Evolutionary conservation across 768 basidiomycete species (phyloP).

Genomic region (Mycena haematopus): DNA sequence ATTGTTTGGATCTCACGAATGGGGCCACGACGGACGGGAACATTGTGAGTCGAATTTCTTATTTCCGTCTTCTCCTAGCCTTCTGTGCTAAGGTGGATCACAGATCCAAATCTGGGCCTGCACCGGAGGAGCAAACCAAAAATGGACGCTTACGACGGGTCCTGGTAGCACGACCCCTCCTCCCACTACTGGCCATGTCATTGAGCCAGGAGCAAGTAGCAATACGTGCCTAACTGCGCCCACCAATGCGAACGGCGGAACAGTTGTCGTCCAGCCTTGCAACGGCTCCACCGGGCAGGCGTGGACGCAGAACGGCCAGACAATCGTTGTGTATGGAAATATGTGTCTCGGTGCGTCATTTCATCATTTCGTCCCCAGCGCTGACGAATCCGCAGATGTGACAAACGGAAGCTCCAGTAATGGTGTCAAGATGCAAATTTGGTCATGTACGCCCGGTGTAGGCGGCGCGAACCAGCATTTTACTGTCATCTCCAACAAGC

Average conservation of each 20-base stretch:
- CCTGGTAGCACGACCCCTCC: background rate
- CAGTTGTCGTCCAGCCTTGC: background rate
- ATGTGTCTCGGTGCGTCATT: background rate
- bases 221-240: conserved; percentile 8
- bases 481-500: background rate
- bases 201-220: conserved; percentile 12
- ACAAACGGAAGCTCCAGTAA: background rate
- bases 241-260: conserved; percentile 10
- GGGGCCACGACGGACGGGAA: conserved; percentile 18
- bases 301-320: background rate
- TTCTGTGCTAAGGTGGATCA: no score
- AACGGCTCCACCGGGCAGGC: background rate
- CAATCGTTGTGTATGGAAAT: background rate
- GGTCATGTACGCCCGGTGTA: background rate
- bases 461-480: background rate
- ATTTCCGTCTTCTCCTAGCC: no score
- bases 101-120: conserved; percentile 24
- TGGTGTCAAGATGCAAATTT: background rate
- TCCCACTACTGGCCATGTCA: conserved; percentile 1
- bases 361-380: background rate
- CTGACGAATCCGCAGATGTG: background rate
- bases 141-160: conserved; percentile 19
- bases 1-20: conserved; percentile 19
- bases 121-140: conserved; percentile 12
- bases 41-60: conserved; percentile 4